Evolutionary conservation across 495 filamentous ascomycete species (phyloP), one percentile per base, ranked within the genome.

Genomic region (Cairneyella variabilis): DNA sequence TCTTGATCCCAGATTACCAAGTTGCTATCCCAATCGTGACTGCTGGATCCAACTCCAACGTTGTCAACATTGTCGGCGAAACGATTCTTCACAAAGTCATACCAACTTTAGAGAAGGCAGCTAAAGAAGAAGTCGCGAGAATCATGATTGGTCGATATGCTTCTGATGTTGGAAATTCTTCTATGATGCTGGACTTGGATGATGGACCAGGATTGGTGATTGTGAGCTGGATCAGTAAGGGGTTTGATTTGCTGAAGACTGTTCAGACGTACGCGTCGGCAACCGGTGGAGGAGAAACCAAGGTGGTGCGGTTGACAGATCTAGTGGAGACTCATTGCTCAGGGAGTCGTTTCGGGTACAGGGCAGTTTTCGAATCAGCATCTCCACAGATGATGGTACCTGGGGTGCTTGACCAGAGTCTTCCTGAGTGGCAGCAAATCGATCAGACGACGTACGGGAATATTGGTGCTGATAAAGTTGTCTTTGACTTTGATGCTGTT

Each of bases 1-100:
- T 59, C 4, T 65, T 84, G 0, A 67, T 73, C 12, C 77, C 79
- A 0, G 79, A 83, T 57, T 76, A 80, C 63, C 69, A 70, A 34
- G 61, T 76, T 32, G 77, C 78, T 30, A 76, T 77, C 27, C 69
- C 70, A 5, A 62, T 84, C 38, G 52, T 80, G 3, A 66, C 66
- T 7, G 80, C 77, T 9, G 77, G 78, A 6, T 48, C 51, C 7
- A 20, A 60, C 7, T 21, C 43, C 1, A 51, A 45, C 16, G 18
- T 18, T 27, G 53, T 51, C 3, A 41, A 59, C 23, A 37, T 51
- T 18, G 50, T 57, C 48, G 44, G 23, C 1, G 42, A 48, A 9
- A 45, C 20, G 9, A 16, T 41, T 21, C 0, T 40, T 20, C 42
- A 52, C 16, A 43, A 2, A 10, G n/a, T 52, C 25, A 11, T 52